A percentile compares a stretch with the other conserved stretches of the same genome.
phyloP scores from a whole-genome alignment of 257 asterid genomes.

The Solanum tarapatanum region DNA sequence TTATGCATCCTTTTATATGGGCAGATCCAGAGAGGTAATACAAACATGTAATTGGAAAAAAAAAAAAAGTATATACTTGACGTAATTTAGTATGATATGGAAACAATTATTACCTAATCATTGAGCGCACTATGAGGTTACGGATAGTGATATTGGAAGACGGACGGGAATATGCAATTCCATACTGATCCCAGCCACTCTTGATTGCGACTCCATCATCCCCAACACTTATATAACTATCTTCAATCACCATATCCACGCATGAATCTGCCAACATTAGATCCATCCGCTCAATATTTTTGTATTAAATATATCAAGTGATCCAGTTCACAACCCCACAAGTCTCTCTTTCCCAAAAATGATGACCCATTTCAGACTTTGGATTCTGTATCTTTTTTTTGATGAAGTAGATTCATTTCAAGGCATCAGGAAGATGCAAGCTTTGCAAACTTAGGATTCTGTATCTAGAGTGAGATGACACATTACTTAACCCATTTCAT shows the following conservation, averaged over 20 bases:
- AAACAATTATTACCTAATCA: constrained; percentile 51
- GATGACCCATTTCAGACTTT: background rate
- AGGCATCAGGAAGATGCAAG: too few species aligned
- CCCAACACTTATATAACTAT: constrained; percentile 80
- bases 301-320: background rate
- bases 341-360: background rate
- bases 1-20: background rate
- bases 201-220: constrained; percentile 90
- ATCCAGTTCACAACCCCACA: background rate
- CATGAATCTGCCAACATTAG: constrained; percentile 62
- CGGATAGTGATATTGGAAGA: constrained; percentile 75
- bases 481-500: too few species aligned
- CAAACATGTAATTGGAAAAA: background rate
- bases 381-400: background rate
- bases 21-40: background rate
- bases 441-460: background rate
- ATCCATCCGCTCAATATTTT: background rate
- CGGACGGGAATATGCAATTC: constrained; percentile 82
- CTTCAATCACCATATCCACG: constrained; percentile 61
- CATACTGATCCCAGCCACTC: constrained; percentile 99
- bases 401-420: too few species aligned
- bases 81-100: background rate
- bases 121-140: constrained; percentile 63
- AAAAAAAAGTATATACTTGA: background rate
- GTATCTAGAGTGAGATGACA: background rate